Conservation (phyloP, 73 alveolate genomes). For the Paramecium tetraurelia region DNA sequence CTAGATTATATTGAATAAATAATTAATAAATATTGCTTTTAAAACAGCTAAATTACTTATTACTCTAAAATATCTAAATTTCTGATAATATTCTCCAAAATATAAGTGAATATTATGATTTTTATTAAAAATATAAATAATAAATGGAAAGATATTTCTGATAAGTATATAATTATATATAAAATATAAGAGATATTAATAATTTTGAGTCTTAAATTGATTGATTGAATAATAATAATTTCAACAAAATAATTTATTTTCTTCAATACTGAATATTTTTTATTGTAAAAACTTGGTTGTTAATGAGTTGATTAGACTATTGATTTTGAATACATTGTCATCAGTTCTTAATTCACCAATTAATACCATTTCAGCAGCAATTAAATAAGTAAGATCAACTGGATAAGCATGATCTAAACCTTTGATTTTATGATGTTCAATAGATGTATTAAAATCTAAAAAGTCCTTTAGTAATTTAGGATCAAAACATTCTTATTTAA, state of each 20-base stretch:
- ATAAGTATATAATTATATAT: no score
- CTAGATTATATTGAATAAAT: no score
- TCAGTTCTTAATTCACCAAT: conserved; percentile 5
- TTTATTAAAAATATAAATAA: no score
- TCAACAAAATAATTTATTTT: neutral
- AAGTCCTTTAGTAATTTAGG: neutral
- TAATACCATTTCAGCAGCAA: conserved; percentile 19
- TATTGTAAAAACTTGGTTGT: neutral
- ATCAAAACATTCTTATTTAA: neutral
- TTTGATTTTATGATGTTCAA: neutral
- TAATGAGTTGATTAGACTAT: neutral
- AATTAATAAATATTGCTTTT: no score
- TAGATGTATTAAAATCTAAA: neutral
- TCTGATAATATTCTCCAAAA: no score
- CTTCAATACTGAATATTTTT: neutral
- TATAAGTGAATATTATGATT: no score
- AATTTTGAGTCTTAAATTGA: neutral
- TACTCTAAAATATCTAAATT: no score
- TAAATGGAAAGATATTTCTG: no score
- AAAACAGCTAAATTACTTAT: no score
- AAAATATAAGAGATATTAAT: no score
- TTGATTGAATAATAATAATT: neutral
- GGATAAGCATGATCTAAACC: conserved; percentile 31
- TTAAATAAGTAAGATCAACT: neutral
- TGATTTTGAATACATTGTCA: neutral